These are phyloP conservation scores for Sporothrix phasma DNA, from an alignment of 2,329 filamentous ascomycete species.

Conservation along the genomic window DNA sequence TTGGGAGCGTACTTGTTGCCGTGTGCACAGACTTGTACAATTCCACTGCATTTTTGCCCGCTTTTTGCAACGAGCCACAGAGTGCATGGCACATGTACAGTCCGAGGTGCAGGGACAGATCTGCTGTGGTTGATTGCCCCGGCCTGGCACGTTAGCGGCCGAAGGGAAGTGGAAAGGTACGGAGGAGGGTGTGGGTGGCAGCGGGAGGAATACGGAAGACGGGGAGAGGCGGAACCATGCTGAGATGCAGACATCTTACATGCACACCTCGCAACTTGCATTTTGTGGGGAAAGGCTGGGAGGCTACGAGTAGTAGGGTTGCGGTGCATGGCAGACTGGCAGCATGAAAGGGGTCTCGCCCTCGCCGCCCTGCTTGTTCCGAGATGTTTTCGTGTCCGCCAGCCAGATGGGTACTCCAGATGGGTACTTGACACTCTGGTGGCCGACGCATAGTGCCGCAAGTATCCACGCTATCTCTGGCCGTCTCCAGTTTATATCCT, in stretches of 20 bases:
- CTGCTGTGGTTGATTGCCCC: neutral
- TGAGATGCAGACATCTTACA: too few relatives aligned
- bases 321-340: slow-evolving; percentile 1
- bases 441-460: neutral
- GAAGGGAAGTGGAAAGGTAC: slow-evolving; percentile 10
- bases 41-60: neutral
- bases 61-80: neutral
- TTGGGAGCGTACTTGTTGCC: neutral
- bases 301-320: neutral
- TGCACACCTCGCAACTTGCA: neutral
- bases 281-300: slow-evolving; percentile 13
- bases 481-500: neutral
- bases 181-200: neutral
- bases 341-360: too few relatives aligned
- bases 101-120: neutral
- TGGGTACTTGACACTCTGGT: neutral
- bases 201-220: neutral
- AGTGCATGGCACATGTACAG: neutral
- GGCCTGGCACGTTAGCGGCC: slow-evolving; percentile 10
- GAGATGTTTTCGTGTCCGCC: slow-evolving; percentile 9
- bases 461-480: neutral
- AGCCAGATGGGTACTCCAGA: neutral
- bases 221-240: neutral
- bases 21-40: neutral
- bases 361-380: slow-evolving; percentile 7